Conservation (phyloP, 2,329 filamentous ascomycete species). For the Colletotrichum destructivum region DNA sequence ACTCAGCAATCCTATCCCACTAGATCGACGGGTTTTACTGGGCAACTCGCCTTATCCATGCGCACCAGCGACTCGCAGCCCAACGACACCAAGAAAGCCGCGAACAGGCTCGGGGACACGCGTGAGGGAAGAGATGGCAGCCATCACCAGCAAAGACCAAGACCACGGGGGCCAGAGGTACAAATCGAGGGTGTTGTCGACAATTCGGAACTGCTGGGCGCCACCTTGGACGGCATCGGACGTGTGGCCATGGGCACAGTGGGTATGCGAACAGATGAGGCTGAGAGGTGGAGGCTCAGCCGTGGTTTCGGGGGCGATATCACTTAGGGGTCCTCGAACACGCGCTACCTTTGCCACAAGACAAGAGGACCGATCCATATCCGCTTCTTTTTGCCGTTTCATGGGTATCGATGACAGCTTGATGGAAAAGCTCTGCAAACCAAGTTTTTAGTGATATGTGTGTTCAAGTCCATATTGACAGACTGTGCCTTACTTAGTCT, state of each 20-base stretch:
- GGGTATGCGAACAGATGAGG: slow-evolving; percentile 55
- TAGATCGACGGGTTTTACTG: not conserved
- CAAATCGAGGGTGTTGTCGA: slow-evolving; percentile 41
- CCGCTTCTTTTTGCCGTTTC: not conserved
- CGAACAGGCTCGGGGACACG: not conserved
- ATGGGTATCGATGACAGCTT: not conserved
- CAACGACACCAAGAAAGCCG: not conserved
- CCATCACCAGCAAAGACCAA: not conserved
- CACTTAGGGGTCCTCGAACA: not conserved
- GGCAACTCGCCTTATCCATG: not conserved
- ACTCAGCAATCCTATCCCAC: slow-evolving; percentile 9
- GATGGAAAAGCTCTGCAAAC: not conserved
- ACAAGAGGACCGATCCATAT: not conserved
- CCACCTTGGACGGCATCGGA: slow-evolving; percentile 55
- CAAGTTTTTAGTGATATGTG: slow-evolving; percentile 1
- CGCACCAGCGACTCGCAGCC: not conserved
- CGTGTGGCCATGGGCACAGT: slow-evolving; percentile 48
- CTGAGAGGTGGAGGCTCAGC: slow-evolving; percentile 59
- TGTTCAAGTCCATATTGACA: not conserved
- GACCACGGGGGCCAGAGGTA: not conserved
- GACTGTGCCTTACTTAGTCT: not conserved
- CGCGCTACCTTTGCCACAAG: not conserved
- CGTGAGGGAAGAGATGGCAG: not conserved
- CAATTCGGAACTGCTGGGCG: slow-evolving; percentile 51
- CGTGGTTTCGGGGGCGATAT: slow-evolving; percentile 9